Base-by-base conservation (phyloP, 805 yeast genomes). In the Grigorovia jiainica region DNA sequence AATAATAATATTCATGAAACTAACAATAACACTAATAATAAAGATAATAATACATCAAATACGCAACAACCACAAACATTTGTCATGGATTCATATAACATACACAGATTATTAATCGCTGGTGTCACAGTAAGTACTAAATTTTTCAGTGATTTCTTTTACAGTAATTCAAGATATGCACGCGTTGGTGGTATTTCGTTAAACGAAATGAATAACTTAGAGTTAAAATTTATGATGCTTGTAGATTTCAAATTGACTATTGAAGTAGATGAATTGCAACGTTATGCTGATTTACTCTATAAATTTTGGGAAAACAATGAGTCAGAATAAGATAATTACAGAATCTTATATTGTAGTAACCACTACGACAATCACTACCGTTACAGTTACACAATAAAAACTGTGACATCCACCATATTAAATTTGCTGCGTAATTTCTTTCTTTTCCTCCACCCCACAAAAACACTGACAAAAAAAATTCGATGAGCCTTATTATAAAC, bases 71-170 rank as follows among this genome's bases (percentile, higher is more conserved):
- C 31, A 17, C 90, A 83, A 59, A 63, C 86, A 46, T 89, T 90
- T 61, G 95, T 90, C 13, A 86, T 90, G 89, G 97, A 92, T 63
- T 82, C 94, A 46, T 90, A 82, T 64, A 90, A 92, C 60, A 87
- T 90, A 47, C 98, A 90, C 64, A 72, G 98, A 47, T 71, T 90
- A 48, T 83, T 90, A 39, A 90, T 90, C 37, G 82, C 95, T 13
- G 97, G 97, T 5, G 82, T 92, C 46, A 90, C 98, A 0, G 97
- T 90, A 25, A 85, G 95, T 19, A 83, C 95, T 33, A 90, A 90
- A 66, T 89, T 89, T 60, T 87, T 87, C 63, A 79, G 89, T 53
- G 97, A 89, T 63, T 85, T 87, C 38, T 89, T 89, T 55, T 89
- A 89, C 70, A 89, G 90, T 58, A 89, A 89, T 61, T 79, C 92